A percentile compares a stretch with the other conserved stretches of the same genome.
Conservation (phyloP, 805 yeast genomes). For the Sungouiozyma intestinalis region DNA sequence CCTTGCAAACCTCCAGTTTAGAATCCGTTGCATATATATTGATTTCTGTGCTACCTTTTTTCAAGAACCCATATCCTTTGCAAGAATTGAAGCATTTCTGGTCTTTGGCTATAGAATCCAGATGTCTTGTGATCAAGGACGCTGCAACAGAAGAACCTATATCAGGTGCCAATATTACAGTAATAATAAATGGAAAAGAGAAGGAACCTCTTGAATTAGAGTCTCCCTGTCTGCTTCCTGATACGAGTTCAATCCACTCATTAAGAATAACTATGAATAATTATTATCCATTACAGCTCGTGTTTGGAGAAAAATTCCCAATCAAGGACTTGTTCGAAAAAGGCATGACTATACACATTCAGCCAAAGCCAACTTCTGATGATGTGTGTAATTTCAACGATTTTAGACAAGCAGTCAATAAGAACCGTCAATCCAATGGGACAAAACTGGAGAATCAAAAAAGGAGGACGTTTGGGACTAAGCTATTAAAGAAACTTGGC, state of each 20-base stretch:
- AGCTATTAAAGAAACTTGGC: conserved; percentile 4
- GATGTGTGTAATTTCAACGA: conserved; percentile 4
- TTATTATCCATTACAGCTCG: conserved; percentile 41
- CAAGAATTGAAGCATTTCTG: conserved; percentile 87
- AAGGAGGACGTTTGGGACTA: conserved; percentile 2
- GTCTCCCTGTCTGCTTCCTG: conserved; percentile 67
- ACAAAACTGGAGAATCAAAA: background rate
- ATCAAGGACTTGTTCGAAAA: conserved; percentile 18
- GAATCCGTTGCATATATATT: conserved; percentile 35
- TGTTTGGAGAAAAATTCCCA: conserved; percentile 25
- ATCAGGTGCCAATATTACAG: conserved; percentile 32
- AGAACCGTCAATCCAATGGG: conserved; percentile 5
- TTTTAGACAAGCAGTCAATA: conserved; percentile 7
- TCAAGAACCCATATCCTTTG: conserved; percentile 38
- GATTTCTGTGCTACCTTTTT: conserved; percentile 61
- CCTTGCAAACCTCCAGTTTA: conserved; percentile 52
- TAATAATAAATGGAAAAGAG: conserved; percentile 24
- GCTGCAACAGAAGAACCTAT: conserved; percentile 49
- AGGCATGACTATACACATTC: conserved; percentile 22
- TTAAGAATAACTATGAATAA: conserved; percentile 39
- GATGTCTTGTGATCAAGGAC: conserved; percentile 74
- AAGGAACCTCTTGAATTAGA: conserved; percentile 30
- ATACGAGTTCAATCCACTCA: conserved; percentile 36
- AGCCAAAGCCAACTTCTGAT: conserved; percentile 6
- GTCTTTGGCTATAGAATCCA: conserved; percentile 71